Base-by-base conservation (phyloP, 768 basidiomycete species). In the Trametes elegans region DNA sequence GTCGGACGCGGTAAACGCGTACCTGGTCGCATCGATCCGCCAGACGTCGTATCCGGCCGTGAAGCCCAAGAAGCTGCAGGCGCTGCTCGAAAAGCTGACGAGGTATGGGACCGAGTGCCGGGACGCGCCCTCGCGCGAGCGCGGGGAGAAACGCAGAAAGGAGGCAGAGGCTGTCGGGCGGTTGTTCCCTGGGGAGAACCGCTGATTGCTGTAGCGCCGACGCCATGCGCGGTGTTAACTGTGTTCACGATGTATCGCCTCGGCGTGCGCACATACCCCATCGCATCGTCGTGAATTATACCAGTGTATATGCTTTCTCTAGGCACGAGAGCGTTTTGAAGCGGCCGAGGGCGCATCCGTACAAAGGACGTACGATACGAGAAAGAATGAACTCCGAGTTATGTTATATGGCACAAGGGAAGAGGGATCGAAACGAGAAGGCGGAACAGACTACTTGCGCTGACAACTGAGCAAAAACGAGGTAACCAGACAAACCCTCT, bases 151-250 rank as follows among this genome's bases (percentile, higher is more conserved):
- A 65, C 78, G 90, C 49, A 77, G 84, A 62, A 90, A 80, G 65
- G 89, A 93, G 69, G 88, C 88, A 24, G 90, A 92, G 49, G 79
- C 81, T 18, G 80, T 93, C 41, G 86, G 88, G 19, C 76, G 88
- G 59, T 67, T 91, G 48, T 87, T 83, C 68, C 87, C 85, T 42
- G 85, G 84, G 19, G 84, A 87, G 72, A 81, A 74, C 51, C 57
- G 57, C 35, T 59, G 43, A 54, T 34, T 19, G 21, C 26, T 45
- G n/a, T 14, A 21, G 32, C 40, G 49, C 11, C n/a, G n/a, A n/a
- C n/a, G n/a, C n/a, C n/a, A n/a, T n/a, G n/a, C n/a, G n/a, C n/a
- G n/a, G n/a, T n/a, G n/a, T n/a, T n/a, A n/a, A n/a, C n/a, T n/a
- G n/a, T n/a, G n/a, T n/a, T n/a, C n/a, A n/a, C n/a, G n/a, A n/a